Conservation (phyloP, 441 rosid species). For the Pelargonium citronellum region DNA sequence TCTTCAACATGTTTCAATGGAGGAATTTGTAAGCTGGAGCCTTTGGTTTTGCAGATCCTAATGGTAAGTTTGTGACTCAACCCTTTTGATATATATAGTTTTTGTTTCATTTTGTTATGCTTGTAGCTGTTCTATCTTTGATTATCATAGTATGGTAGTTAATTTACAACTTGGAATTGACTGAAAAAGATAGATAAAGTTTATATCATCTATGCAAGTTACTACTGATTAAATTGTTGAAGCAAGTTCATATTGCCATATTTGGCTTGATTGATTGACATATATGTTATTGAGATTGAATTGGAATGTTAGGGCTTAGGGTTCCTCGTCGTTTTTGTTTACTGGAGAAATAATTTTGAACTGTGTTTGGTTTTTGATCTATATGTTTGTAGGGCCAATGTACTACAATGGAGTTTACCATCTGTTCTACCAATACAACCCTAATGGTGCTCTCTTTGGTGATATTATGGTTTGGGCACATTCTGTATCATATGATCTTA, state of each 20-base stretch:
- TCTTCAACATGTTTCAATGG: constrained; percentile 2
- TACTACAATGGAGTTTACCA: constrained; percentile 18
- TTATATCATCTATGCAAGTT: neutral
- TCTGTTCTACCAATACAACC: constrained; percentile 18
- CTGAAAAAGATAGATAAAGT: neutral
- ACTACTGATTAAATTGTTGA: neutral
- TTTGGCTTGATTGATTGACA: neutral
- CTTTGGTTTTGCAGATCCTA: constrained; percentile 8
- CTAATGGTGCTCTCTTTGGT: constrained; percentile 14
- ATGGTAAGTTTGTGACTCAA: constrained; percentile 2
- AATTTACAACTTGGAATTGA: neutral
- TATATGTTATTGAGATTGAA: neutral
- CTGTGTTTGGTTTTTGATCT: neutral
- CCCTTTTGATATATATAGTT: neutral
- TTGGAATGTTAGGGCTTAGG: neutral
- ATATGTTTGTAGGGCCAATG: constrained; percentile 13
- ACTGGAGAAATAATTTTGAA: neutral
- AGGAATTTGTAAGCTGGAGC: neutral
- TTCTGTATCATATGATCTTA: constrained; percentile 16
- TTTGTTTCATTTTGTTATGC: neutral
- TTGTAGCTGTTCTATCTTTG: neutral
- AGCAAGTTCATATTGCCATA: neutral
- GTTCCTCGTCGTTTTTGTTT: neutral
- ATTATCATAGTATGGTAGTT: neutral
- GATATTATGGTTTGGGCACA: constrained; percentile 20